Base-by-base conservation (phyloP, 1,284 basidiomycete species). In the Anthracocystis walkeri region DNA sequence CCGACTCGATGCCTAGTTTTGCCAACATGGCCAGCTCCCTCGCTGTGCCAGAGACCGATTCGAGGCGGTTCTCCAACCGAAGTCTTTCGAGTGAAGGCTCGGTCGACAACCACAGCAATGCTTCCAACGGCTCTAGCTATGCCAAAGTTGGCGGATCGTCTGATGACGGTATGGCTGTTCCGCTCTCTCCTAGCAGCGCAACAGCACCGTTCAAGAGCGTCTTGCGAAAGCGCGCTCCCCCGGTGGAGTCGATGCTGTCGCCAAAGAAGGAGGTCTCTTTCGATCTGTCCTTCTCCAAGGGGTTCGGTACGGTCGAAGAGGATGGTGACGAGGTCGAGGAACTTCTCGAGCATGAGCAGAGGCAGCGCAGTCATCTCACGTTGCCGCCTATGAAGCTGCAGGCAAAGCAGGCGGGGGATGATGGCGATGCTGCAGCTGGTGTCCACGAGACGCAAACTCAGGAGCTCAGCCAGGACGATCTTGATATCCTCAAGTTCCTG, bases 401-500 rank as follows among this genome's bases (percentile, higher is more conserved):
- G 42, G 35, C 33, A 7, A 40, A 46, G 1, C 23, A 38, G n/a
- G 25, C 18, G 10, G 49, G 31, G 14, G 3, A 16, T 11, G 48
- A 7, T 5, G 53, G 55, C 16, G 52, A 31, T 20, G 48, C 40
- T 11, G 41, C 48, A 14, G 35, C 49, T 14, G 21, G n/a, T 21
- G 27, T 25, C 16, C 38, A 20, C 3, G 21, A n/a, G 5, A 29
- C 23, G 33, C 42, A 49, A 11, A 49, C 21, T 31, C 10, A 35
- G 10, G 35, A 25, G 14, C 40, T 51, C 14, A 40, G 51, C 21
- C 61, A 58, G 45, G 74, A 78, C 27, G 76, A 80, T 44, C 38
- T 64, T 16, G 70, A 80, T 44, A 70, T 80, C 20, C 7, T 58
- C 33, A 44, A 45, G 7, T 80, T 77, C 69, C 64, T 80, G 12